Evolutionary conservation across 1,139 yeast genomes (phyloP), one percentile per base, ranked within the genome.

Genomic region (Saccharomycopsis crataegensis): DNA sequence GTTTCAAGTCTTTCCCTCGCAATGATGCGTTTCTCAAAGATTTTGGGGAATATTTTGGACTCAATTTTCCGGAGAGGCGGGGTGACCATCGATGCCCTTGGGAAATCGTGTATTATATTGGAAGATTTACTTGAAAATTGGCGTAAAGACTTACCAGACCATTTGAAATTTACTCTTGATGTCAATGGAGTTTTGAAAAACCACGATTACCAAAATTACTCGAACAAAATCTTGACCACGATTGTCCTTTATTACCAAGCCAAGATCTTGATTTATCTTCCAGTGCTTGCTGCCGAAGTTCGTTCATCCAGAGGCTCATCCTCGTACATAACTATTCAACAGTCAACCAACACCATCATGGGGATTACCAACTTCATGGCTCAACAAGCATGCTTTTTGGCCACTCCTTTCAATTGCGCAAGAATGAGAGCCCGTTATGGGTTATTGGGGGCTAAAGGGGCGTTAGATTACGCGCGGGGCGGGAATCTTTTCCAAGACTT

Each of bases 381-480:
- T 47, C 65, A 75, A 0, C 58, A 76, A 58, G 68, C 70, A 60
- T 63, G 72, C 62, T 66, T 78, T 50, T 69, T 84, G 28, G 86
- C 96, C 0, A 67, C 88, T 11, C 95, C 96, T 0, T 64, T 86
- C 47, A 87, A 86, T 62, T 71, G 82, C n/a, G 73, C 90, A 0
- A 70, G 94, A 56, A 80, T 84, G 57, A 80, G 81, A 61, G 81
- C 90, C 0, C 71, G 90, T 49, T 76, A 84, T 58, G 77, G 90
- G 0, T 70, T 88, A 16, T 66, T 88, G 54, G 86, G 87, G 17
- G 87, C 95, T 1, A 83, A 83, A 59, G 91, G 95, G 8, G 80
- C 89, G 0, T 72, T 89, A 56, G 96, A 88, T 60, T 88, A 87
- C 64, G 83, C 89, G 2, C 82, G 87, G 64, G 90, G 93, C 32